Evolutionary conservation across 805 yeast genomes (phyloP).

Genomic region (Yamadazyma philogaea): DNA sequence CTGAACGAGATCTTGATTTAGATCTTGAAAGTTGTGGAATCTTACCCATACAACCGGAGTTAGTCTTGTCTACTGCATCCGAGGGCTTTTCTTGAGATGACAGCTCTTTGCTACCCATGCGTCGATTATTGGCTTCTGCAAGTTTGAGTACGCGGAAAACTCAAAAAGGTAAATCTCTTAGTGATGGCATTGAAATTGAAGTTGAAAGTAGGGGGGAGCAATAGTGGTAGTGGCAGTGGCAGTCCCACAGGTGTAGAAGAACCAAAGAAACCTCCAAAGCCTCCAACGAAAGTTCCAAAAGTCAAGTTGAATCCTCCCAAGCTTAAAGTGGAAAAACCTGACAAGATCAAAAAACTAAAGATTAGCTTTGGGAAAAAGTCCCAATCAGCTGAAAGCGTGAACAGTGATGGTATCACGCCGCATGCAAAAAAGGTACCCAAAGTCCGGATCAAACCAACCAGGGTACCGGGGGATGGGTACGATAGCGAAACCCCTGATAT

Average conservation of each 20-base stretch:
- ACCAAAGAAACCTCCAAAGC: neutral
- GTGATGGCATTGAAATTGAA: constrained; percentile 12
- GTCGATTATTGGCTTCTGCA: neutral
- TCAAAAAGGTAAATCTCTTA: neutral
- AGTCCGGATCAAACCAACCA: constrained; percentile 53
- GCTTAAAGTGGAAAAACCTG: constrained; percentile 13
- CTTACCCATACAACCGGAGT: neutral
- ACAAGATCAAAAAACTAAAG: constrained; percentile 25
- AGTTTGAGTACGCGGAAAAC: neutral
- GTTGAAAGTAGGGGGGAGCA: constrained; percentile 19
- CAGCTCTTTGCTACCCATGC: constrained; percentile 4
- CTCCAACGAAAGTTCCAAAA: constrained; percentile 8
- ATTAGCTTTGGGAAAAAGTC: constrained; percentile 13
- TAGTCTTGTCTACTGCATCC: neutral
- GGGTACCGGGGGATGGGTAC: constrained; percentile 92
- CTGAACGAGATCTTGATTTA: constrained; percentile 3
- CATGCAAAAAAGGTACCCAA: constrained; percentile 33
- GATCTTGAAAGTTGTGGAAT: neutral
- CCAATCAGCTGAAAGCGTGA: constrained; percentile 5
- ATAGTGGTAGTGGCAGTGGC: neutral
- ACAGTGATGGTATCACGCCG: constrained; percentile 7
- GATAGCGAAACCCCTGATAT: constrained; percentile 95
- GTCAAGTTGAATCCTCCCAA: constrained; percentile 22
- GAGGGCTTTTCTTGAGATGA: neutral
- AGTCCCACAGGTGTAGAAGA: neutral